phyloP scores from a whole-genome alignment of 768 basidiomycete genomes.

The Lentinus brumalis region DNA sequence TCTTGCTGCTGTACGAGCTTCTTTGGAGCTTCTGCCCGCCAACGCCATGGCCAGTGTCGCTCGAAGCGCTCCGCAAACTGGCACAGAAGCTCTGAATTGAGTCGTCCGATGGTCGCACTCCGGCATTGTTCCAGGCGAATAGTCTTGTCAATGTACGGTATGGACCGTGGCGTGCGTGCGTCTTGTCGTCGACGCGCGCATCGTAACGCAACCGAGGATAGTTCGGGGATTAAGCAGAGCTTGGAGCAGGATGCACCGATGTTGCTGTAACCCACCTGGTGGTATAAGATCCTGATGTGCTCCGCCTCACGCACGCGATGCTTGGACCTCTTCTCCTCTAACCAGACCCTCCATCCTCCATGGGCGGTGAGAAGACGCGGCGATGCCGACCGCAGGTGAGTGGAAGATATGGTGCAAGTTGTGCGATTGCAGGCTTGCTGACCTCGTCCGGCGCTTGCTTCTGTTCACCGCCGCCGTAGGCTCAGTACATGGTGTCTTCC shows the following conservation, averaged over 20 bases:
- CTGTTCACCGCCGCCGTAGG: too few relatives aligned
- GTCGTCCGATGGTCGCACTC: slow-evolving; percentile 21
- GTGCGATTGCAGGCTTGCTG: too few relatives aligned
- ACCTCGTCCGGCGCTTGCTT: too few relatives aligned
- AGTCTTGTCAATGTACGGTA: not conserved
- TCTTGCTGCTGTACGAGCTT: too few relatives aligned
- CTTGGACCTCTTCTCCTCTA: not conserved
- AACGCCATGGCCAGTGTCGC: not conserved
- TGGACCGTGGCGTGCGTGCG: not conserved
- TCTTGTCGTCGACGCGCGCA: not conserved
- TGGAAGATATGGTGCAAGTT: too few relatives aligned
- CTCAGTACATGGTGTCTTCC: too few relatives aligned
- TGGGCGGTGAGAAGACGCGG: not conserved
- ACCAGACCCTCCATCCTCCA: not conserved
- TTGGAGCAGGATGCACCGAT: slow-evolving; percentile 2
- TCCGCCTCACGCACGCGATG: not conserved
- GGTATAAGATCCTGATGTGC: slow-evolving; percentile 3
- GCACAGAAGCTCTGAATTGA: not conserved
- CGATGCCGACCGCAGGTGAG: not conserved
- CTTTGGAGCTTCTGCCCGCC: too few relatives aligned
- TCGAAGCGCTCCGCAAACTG: not conserved
- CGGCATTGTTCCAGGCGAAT: slow-evolving; percentile 13
- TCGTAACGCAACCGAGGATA: slow-evolving; percentile 3
- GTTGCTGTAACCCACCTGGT: not conserved
- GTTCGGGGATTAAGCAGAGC: slow-evolving; percentile 1